A percentile compares a stretch with the other conserved stretches of the same genome.
Conservation (phyloP, 1,284 basidiomycete genomes). For the Marasmius sp. region DNA sequence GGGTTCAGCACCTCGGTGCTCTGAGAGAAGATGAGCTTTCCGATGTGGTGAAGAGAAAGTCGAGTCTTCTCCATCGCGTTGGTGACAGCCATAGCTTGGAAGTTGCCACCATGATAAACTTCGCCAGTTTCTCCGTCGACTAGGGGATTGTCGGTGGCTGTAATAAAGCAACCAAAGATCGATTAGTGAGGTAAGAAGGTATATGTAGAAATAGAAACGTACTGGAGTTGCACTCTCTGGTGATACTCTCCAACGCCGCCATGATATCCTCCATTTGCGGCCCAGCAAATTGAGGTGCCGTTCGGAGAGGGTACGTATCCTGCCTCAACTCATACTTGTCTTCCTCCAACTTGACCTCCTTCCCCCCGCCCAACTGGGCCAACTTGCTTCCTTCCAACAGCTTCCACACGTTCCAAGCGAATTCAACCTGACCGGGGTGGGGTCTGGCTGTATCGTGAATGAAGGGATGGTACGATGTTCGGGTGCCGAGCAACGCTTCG, state of each 20-base stretch:
- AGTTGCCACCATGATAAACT: constrained; percentile 60
- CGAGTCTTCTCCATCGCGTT: constrained; percentile 64
- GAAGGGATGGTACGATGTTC: constrained; percentile 53
- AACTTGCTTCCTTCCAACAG: constrained; percentile 48
- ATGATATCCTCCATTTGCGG: constrained; percentile 59
- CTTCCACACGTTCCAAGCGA: constrained; percentile 42
- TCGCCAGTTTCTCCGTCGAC: constrained; percentile 45
- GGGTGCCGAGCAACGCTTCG: constrained; percentile 53
- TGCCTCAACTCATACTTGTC: constrained; percentile 55
- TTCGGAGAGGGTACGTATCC: constrained; percentile 50
- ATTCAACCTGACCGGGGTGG: constrained; percentile 59
- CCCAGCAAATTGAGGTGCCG: constrained; percentile 58
- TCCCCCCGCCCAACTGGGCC: constrained; percentile 40
- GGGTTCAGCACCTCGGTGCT: constrained; percentile 60
- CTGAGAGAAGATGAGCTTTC: constrained; percentile 62
- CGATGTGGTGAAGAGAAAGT: constrained; percentile 54
- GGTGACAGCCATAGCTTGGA: constrained; percentile 62
- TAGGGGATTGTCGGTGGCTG: constrained; percentile 58
- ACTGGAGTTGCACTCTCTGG: constrained; percentile 64
- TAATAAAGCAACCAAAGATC: constrained; percentile 12
- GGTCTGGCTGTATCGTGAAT: constrained; percentile 58
- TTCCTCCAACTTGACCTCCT: constrained; percentile 36
- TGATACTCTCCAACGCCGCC: constrained; percentile 44
- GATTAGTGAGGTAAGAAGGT: background rate
- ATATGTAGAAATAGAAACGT: constrained; percentile 21